These are phyloP conservation scores for Paraurostyla sp. DNA, from an alignment of 73 alveolate genomes.

Conservation along the genomic window DNA sequence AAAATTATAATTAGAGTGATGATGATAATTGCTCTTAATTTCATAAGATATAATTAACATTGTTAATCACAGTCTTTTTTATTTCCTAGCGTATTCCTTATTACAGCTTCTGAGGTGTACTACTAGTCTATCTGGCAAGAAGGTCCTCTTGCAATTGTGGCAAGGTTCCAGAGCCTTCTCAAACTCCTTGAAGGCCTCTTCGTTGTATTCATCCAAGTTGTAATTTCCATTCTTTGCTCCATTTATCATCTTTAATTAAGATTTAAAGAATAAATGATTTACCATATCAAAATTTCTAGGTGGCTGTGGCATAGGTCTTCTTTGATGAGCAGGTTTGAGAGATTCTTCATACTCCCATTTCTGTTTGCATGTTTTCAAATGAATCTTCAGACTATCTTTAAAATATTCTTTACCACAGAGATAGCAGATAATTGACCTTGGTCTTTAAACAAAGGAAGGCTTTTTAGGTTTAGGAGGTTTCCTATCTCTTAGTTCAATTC, in stretches of 20 bases:
- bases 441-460: slow-evolving; percentile 58
- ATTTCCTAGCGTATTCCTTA: slow-evolving; percentile 31
- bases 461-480: slow-evolving; percentile 26
- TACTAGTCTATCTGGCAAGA: slow-evolving; percentile 90
- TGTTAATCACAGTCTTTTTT: background rate
- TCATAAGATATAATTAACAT: background rate
- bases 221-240: slow-evolving; percentile 16
- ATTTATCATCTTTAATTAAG: background rate
- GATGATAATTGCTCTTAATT: background rate
- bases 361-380: slow-evolving; percentile 87
- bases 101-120: slow-evolving; percentile 76
- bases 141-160: slow-evolving; percentile 93
- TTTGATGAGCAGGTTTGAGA: slow-evolving; percentile 84
- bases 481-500: background rate
- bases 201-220: slow-evolving; percentile 71
- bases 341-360: slow-evolving; percentile 89
- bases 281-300: slow-evolving; percentile 70
- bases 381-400: slow-evolving; percentile 87
- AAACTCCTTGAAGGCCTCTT: slow-evolving; percentile 89
- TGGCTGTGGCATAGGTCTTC: slow-evolving; percentile 90
- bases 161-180: slow-evolving; percentile 88
- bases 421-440: slow-evolving; percentile 70
- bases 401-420: slow-evolving; percentile 91
- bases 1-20: background rate
- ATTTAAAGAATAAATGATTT: background rate